Conservation (phyloP, 2,329 filamentous ascomycete species). For the Akanthomyces uredinophilus region DNA sequence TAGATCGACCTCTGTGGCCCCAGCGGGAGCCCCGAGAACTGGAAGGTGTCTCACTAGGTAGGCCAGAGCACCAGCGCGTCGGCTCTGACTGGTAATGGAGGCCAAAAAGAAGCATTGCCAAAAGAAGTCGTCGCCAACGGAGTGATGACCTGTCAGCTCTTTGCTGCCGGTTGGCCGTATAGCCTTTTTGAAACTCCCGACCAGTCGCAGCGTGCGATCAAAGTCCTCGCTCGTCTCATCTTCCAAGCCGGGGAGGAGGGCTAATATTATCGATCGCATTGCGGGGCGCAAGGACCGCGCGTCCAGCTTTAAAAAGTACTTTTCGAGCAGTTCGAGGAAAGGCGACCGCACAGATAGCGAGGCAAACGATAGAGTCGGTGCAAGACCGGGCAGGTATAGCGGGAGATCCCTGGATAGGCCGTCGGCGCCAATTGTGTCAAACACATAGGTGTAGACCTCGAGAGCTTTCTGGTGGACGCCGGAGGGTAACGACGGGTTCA, state of each 20-base stretch:
- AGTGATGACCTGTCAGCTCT: conserved; percentile 47
- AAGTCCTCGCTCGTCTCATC: conserved; percentile 98
- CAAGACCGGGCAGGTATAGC: conserved; percentile 84
- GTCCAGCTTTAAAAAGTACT: conserved; percentile 69
- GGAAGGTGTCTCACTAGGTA: conserved; percentile 79
- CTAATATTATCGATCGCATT: conserved; percentile 82
- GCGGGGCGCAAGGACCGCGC: conserved; percentile 72
- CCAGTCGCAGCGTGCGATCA: conserved; percentile 72
- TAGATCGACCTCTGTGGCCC: conserved; percentile 17
- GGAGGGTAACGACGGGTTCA: conserved; percentile 88
- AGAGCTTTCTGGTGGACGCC: conserved; percentile 96
- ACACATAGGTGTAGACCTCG: conserved; percentile 88
- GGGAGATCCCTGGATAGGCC: conserved; percentile 76
- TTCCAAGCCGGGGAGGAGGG: conserved; percentile 85
- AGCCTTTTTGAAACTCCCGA: conserved; percentile 70
- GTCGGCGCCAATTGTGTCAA: conserved; percentile 76
- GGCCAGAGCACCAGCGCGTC: conserved; percentile 80
- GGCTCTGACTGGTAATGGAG: conserved; percentile 80
- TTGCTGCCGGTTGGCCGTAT: conserved; percentile 52
- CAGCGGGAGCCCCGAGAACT: conserved; percentile 21
- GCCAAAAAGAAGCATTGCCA: conserved; percentile 98
- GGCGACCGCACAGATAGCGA: conserved; percentile 84
- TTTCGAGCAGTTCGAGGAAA: conserved; percentile 79
- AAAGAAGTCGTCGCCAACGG: conserved; percentile 76
- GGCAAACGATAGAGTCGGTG: conserved; percentile 86